phyloP scores from a whole-genome alignment of 2,329 filamentous ascomycete species.

The Biscogniauxia marginata region DNA sequence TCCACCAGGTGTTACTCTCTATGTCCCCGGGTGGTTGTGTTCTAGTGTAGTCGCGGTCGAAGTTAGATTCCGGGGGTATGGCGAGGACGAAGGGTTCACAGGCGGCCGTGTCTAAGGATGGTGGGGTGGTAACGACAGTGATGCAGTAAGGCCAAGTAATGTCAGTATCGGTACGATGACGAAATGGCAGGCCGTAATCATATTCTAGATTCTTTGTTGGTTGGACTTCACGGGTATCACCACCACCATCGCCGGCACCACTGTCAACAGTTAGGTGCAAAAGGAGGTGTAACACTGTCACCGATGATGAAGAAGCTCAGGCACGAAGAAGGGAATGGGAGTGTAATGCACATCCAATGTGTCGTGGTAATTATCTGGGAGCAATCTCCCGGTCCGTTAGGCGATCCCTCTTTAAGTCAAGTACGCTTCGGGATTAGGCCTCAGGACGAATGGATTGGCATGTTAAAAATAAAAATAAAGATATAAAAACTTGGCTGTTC shows the following conservation, averaged over 20 bases:
- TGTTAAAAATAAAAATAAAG: background rate
- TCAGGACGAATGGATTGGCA: background rate
- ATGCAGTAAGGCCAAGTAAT: background rate
- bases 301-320: slow-evolving; percentile 5
- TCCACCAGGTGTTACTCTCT: background rate
- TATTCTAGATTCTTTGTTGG: slow-evolving; percentile 5
- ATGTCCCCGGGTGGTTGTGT: background rate
- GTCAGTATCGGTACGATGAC: slow-evolving; percentile 16
- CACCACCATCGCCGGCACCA: slow-evolving; percentile 1
- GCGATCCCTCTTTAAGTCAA: background rate
- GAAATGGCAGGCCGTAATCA: slow-evolving; percentile 9
- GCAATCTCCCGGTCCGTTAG: background rate
- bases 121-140: slow-evolving; percentile 6
- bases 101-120: background rate
- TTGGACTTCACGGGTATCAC: background rate
- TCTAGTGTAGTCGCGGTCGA: background rate
- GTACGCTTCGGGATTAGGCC: background rate
- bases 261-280: background rate
- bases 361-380: background rate
- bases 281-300: slow-evolving; percentile 12
- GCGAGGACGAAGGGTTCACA: background rate
- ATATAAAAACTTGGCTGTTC: too few species aligned
- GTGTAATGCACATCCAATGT: too few species aligned
- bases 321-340: slow-evolving; percentile 8
- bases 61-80: background rate